phyloP scores from a whole-genome alignment of 148 eudicot species.

The Persicaria tinctoria region DNA sequence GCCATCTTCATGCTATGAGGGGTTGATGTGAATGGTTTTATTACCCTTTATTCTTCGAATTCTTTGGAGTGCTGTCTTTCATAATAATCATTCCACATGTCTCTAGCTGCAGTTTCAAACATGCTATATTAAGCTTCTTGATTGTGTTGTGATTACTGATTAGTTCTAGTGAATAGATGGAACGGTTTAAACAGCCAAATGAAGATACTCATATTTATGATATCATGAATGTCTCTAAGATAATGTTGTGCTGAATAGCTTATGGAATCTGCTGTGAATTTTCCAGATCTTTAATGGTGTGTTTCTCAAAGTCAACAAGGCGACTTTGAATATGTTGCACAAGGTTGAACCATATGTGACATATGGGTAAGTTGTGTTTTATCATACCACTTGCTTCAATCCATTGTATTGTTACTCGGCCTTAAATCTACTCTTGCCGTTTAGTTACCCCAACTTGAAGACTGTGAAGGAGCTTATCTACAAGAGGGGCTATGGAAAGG shows the following conservation, averaged over 20 bases:
- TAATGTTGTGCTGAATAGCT: neutral
- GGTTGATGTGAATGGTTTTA: neutral
- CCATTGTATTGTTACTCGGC: neutral
- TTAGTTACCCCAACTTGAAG: conserved; percentile 11
- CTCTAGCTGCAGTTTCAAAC: neutral
- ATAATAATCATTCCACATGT: neutral
- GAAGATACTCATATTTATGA: neutral
- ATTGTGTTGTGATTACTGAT: neutral
- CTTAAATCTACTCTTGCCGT: neutral
- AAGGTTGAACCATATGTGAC: conserved; percentile 16
- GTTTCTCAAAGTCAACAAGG: conserved; percentile 72
- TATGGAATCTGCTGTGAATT: neutral
- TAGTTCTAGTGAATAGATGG: neutral
- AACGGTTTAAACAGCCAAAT: neutral
- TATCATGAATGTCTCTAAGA: neutral
- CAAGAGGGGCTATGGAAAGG: conserved; percentile 2
- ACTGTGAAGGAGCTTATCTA: conserved; percentile 2
- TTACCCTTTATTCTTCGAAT: neutral
- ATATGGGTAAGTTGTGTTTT: neutral
- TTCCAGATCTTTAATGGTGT: conserved; percentile 84
- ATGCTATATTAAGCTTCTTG: neutral
- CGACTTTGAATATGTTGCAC: conserved; percentile 80
- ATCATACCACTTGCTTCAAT: neutral
- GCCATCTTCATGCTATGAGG: neutral
- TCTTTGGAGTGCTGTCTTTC: neutral